A percentile compares a stretch with the other conserved stretches of the same genome.
Conservation (phyloP, 345 rosid species). For the Hibiscus mutabilis region DNA sequence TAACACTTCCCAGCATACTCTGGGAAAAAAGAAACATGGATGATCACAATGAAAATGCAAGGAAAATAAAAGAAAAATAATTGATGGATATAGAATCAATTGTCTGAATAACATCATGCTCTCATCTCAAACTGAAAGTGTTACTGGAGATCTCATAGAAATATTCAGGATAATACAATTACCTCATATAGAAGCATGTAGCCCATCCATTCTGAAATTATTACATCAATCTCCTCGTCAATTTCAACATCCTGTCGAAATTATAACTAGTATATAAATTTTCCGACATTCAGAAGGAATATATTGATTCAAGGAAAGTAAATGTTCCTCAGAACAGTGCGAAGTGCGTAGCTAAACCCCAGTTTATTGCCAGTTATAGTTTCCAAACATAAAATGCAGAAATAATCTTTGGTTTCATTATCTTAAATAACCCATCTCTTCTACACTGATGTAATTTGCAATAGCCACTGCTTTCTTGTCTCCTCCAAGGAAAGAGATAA, state of each 20-base stretch:
- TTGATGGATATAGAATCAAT: not conserved
- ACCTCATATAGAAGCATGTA: conserved; percentile 99
- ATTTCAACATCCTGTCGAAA: conserved; percentile 84
- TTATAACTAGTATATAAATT: conserved; percentile 10
- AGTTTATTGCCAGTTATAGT: not conserved
- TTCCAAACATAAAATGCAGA: not conserved
- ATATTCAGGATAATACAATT: conserved; percentile 12
- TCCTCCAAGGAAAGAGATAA: too few species aligned
- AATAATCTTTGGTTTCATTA: too few species aligned
- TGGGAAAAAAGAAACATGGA: conserved; percentile 11
- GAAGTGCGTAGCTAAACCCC: not conserved
- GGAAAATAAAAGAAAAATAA: not conserved
- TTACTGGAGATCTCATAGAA: conserved; percentile 10
- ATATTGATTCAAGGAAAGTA: conserved; percentile 2
- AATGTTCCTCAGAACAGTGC: not conserved
- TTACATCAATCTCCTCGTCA: conserved; percentile 89
- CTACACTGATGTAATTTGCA: too few species aligned
- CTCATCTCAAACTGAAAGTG: not conserved
- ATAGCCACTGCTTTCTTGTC: too few species aligned
- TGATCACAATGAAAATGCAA: conserved; percentile 4
- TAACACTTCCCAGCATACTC: conserved; percentile 99
- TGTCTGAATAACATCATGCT: not conserved
- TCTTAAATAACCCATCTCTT: too few species aligned
- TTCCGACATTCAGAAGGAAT: conserved; percentile 5
- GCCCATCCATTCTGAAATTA: conserved; percentile 99